Base-by-base conservation (phyloP, 2,329 filamentous ascomycete species). In the Aureobasidium sp. region DNA sequence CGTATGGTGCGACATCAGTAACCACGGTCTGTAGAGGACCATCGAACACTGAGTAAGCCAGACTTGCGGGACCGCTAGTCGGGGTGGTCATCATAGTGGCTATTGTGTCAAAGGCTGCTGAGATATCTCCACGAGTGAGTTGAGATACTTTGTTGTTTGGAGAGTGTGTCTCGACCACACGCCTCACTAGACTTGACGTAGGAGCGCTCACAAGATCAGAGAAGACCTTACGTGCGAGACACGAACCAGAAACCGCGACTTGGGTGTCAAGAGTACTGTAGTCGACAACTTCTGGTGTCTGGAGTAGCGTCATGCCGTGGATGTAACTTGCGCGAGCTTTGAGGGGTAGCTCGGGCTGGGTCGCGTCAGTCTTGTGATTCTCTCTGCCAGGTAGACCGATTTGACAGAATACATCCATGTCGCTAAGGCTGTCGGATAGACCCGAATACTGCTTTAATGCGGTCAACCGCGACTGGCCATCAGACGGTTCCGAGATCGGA, bases 1-100 rank as follows among this genome's bases (percentile, higher is more conserved):
- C 84, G 72, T 90, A 97, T 0, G 95, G 94, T 0, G 92, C 92
- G 1, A 97, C 79, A 66, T 99, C 94, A 13, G 87, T 77, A 0
- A 84, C 81, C 36, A 96, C 84, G 24, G 87, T 78, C 0, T 74
- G 72, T 68, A 88, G 77, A 0, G 85, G 85, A 47, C 89, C 84
- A 68, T 96, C 91, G 66, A 96, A 91, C 0, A 88, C 85, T 0
- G 90, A 92, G 0, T 88, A 81, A 37, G 85, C 83, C 1, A 91
- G 79, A 20, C 70, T 73, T 1, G 74, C 71, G 34, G 70, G 67
- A 24, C 69, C 66, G 15, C 43, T 62, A 29, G 57, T 56, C 8
- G 69, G 65, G 41, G 69, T 66, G 17, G 71, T 64, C 52, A 61
- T 70, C 65, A 80, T 70, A 37, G 74, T 73, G 62, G 79, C 79